phyloP scores from a whole-genome alignment of 2,329 filamentous ascomycete species.

The Fusarium sublunatum region DNA sequence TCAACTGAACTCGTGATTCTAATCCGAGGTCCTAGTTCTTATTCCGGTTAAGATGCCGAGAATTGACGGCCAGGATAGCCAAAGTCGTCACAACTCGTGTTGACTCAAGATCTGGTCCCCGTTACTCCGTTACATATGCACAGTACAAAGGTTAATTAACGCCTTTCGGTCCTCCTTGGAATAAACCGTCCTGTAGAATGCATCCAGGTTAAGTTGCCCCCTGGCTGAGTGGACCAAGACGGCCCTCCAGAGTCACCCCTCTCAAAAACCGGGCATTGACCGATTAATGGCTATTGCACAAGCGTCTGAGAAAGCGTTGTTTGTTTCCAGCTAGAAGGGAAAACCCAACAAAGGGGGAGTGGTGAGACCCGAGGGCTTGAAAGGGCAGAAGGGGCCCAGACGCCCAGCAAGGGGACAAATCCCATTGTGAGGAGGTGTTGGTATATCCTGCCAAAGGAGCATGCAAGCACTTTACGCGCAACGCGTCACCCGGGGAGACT shows the following conservation, averaged over 20 bases:
- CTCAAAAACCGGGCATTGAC: slow-evolving; percentile 17
- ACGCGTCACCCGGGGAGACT: slow-evolving; percentile 35
- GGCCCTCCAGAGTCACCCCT: slow-evolving; percentile 6
- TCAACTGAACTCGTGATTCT: slow-evolving; percentile 18
- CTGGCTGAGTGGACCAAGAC: slow-evolving; percentile 17
- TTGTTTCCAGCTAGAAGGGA: background rate
- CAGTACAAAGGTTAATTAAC: background rate
- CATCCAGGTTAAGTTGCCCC: slow-evolving; percentile 8
- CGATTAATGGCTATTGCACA: slow-evolving; percentile 14
- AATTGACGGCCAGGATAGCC: background rate
- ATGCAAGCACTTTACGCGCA: slow-evolving; percentile 43
- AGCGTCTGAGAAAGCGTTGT: background rate
- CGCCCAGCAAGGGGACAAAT: no score
- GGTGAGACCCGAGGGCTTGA: background rate
- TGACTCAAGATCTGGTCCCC: background rate
- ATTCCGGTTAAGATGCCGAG: slow-evolving; percentile 12
- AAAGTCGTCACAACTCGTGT: slow-evolving; percentile 1
- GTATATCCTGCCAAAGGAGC: background rate
- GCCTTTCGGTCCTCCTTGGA: slow-evolving; percentile 17
- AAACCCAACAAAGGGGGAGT: slow-evolving; percentile 1
- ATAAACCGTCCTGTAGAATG: slow-evolving; percentile 8
- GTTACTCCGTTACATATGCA: background rate
- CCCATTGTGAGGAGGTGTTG: background rate
- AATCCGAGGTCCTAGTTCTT: slow-evolving; percentile 14
- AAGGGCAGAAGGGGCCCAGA: slow-evolving; percentile 1